Evolutionary conservation across 2,329 filamentous ascomycete species (phyloP), one percentile per base, ranked within the genome.

Genomic region (Emydomyces testavorans): DNA sequence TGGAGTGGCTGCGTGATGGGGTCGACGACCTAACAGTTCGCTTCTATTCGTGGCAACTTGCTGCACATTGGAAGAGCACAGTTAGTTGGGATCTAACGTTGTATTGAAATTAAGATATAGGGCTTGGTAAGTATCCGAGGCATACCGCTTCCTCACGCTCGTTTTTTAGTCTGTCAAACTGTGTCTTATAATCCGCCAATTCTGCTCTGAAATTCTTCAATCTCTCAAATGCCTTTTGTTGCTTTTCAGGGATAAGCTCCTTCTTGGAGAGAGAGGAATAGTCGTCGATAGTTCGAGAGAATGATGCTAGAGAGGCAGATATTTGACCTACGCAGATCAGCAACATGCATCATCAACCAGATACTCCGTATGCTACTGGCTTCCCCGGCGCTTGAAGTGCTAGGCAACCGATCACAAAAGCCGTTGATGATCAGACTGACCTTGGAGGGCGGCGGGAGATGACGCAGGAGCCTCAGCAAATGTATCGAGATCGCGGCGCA

Each of bases 261-360:
- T 90, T 85, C 55, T 85, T 85, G 1, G 89, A 83, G 24, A 94
- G 79, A 48, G 77, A 76, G 59, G 83, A 79, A 72, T 98, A 98
- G 62, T 95, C 89, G 69, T 95, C 89, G 54, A 98, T 76, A 0
- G 87, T 94, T 52, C 92, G 86, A 39, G 84, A 79, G 65, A 98
- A 88, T 51, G 88, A 80, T 36, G 84, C 80, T 24, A 93, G 71
- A 11, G 85, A 85, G 16, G 80, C 82, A n/a, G 83, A 82, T 54
- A 87, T 78, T 65, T 87, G 83, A 61, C 83, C 82, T 65, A 73
- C 61, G 8, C 21, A 32, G 2, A 16, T 42, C 15, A 48, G 46
- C 18, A 18, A 4, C 13, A n/a, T 8, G 23, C 4, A 4, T 1
- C n/a, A 24, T n/a, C n/a, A n/a, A n/a, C n/a, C n/a, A n/a, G n/a